These are phyloP conservation scores for Candida caryicola DNA, from an alignment of 805 yeast species.

Conservation along the genomic window DNA sequence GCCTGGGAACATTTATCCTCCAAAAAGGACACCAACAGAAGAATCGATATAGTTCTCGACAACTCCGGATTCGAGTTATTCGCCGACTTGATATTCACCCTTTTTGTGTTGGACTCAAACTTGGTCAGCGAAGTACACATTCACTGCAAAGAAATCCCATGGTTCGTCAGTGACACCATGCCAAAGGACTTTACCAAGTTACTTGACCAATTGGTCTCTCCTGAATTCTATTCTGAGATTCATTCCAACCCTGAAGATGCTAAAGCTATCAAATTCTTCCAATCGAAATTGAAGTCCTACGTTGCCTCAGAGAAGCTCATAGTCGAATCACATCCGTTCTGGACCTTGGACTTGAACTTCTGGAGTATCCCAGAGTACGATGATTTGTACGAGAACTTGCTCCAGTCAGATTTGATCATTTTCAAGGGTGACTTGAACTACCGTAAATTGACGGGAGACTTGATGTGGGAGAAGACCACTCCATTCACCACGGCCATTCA, in stretches of 20 bases:
- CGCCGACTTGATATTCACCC: constrained; percentile 69
- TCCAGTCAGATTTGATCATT: constrained; percentile 65
- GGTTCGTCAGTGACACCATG: constrained; percentile 98
- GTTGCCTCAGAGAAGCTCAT: constrained; percentile 19
- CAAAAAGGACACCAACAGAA: constrained; percentile 28
- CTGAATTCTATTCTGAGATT: constrained; percentile 47
- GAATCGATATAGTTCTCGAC: constrained; percentile 83
- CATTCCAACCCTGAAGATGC: constrained; percentile 17
- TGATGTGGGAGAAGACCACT: constrained; percentile 82
- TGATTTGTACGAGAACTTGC: constrained; percentile 58
- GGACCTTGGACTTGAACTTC: constrained; percentile 81
- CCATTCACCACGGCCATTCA: constrained; percentile 71
- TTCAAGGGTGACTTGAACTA: constrained; percentile 96
- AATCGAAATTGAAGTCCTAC: constrained; percentile 20
- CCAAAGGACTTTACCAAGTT: constrained; percentile 69
- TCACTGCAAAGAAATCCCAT: constrained; percentile 89
- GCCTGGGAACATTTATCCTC: constrained; percentile 57
- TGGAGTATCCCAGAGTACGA: constrained; percentile 71
- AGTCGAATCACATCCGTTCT: constrained; percentile 60
- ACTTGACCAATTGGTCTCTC: constrained; percentile 53
- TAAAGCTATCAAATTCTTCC: constrained; percentile 20
- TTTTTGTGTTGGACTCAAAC: constrained; percentile 60
- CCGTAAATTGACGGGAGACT: constrained; percentile 89
- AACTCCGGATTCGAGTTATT: constrained; percentile 94
- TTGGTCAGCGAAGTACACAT: constrained; percentile 62